Conservation (phyloP, 805 yeast species). For the Nematodospora valgi region DNA sequence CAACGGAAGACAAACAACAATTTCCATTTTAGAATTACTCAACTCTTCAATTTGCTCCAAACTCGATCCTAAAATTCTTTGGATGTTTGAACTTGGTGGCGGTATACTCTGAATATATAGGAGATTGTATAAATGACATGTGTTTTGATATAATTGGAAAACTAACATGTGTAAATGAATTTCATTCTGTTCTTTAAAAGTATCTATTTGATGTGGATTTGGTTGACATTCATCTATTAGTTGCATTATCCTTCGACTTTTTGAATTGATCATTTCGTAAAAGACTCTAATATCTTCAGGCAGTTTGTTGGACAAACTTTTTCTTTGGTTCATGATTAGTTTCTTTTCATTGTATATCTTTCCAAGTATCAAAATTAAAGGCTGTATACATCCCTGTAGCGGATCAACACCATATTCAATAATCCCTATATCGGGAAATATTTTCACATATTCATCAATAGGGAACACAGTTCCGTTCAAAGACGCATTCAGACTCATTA, state of each 20-base stretch:
- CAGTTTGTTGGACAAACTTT: neutral
- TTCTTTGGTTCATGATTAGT: neutral
- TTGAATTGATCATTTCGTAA: too few relatives aligned
- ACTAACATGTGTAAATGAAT: neutral
- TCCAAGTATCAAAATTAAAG: neutral
- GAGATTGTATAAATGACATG: neutral
- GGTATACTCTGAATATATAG: constrained; percentile 1
- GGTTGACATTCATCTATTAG: too few relatives aligned
- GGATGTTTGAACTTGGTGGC: neutral
- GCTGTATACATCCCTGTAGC: constrained; percentile 1
- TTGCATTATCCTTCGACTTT: too few relatives aligned
- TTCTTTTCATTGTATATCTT: neutral
- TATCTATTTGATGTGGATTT: neutral
- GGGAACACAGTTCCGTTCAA: constrained; percentile 1
- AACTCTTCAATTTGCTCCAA: neutral
- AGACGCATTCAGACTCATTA: neutral
- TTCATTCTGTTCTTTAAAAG: neutral
- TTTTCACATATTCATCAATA: neutral
- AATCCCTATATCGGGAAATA: too few relatives aligned
- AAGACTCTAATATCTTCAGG: neutral
- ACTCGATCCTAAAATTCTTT: neutral
- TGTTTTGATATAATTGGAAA: neutral
- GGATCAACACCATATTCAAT: constrained; percentile 1
- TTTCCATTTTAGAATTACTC: neutral
- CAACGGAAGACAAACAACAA: constrained; percentile 1